Evolutionary conservation across 805 yeast genomes (phyloP).

Genomic region (Saccharomycopsis malanga): DNA sequence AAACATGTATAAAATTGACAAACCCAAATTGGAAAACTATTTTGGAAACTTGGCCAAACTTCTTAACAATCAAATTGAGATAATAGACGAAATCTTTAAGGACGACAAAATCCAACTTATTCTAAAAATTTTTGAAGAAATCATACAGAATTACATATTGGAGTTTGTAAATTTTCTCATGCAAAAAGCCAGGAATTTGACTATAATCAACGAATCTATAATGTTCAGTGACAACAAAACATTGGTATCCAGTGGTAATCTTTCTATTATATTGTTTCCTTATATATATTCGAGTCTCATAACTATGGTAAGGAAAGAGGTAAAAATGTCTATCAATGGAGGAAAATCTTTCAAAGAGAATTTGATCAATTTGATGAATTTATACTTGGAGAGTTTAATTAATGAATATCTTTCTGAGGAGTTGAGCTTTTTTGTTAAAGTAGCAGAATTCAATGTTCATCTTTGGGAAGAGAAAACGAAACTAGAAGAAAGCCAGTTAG

Average conservation of each 20-base stretch:
- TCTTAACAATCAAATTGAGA: conserved; percentile 31
- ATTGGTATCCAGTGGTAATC: conserved; percentile 5
- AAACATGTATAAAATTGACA: conserved; percentile 23
- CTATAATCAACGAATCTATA: conserved; percentile 25
- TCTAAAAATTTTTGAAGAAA: conserved; percentile 32
- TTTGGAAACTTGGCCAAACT: conserved; percentile 27
- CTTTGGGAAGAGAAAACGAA: conserved; percentile 34
- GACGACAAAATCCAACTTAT: conserved; percentile 34
- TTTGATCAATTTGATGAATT: conserved; percentile 30
- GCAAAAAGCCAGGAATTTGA: conserved; percentile 21
- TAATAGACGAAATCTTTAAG: conserved; percentile 32
- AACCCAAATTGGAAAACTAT: conserved; percentile 24
- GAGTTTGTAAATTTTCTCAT: conserved; percentile 27
- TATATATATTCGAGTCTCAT: conserved; percentile 28
- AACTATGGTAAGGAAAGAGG: conserved; percentile 29
- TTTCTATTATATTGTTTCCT: conserved; percentile 14
- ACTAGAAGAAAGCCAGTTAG: conserved; percentile 34
- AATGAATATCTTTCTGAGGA: conserved; percentile 30
- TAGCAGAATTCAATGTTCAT: conserved; percentile 29
- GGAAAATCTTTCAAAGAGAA: conserved; percentile 31
- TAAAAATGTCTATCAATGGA: conserved; percentile 31
- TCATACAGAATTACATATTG: conserved; percentile 33
- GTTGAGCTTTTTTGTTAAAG: conserved; percentile 27
- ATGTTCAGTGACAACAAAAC: conserved; percentile 24
- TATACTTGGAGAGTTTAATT: conserved; percentile 33